These are phyloP conservation scores for Tricholoma sp. DNA, from an alignment of 768 basidiomycete species.

Conservation along the genomic window DNA sequence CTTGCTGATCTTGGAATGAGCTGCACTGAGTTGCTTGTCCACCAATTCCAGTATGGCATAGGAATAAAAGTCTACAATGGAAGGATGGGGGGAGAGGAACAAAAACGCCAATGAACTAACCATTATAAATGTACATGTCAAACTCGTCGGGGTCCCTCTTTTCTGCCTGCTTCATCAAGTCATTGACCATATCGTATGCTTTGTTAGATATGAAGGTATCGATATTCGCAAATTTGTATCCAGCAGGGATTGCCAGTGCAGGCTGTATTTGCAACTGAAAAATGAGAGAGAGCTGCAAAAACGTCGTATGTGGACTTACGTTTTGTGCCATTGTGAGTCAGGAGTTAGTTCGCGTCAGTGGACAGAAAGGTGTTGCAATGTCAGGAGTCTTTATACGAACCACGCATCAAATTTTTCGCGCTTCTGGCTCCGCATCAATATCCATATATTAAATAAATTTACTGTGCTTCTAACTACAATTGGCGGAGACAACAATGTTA, in stretches of 20 bases:
- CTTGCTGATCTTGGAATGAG: constrained; percentile 26
- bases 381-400: neutral
- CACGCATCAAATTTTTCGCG: neutral
- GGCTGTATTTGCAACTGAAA: neutral
- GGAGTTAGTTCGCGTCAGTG: neutral
- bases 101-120: constrained; percentile 12
- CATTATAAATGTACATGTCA: constrained; percentile 31
- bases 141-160: constrained; percentile 29
- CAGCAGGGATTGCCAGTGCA: constrained; percentile 24
- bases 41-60: constrained; percentile 32
- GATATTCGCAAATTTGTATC: constrained; percentile 28
- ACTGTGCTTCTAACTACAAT: neutral
- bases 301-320: constrained; percentile 10
- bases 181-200: constrained; percentile 22
- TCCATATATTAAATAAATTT: neutral
- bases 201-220: constrained; percentile 25
- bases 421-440: neutral
- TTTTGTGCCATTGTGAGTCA: constrained; percentile 6
- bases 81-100: constrained; percentile 1
- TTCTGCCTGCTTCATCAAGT: constrained; percentile 24
- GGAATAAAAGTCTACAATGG: constrained; percentile 24
- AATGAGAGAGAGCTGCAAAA: constrained; percentile 6
- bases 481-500: neutral
- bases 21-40: constrained; percentile 23
- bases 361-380: neutral